These are phyloP conservation scores for Fusarium transvaalense DNA, from an alignment of 2,329 filamentous ascomycete genomes.

Conservation along the genomic window DNA sequence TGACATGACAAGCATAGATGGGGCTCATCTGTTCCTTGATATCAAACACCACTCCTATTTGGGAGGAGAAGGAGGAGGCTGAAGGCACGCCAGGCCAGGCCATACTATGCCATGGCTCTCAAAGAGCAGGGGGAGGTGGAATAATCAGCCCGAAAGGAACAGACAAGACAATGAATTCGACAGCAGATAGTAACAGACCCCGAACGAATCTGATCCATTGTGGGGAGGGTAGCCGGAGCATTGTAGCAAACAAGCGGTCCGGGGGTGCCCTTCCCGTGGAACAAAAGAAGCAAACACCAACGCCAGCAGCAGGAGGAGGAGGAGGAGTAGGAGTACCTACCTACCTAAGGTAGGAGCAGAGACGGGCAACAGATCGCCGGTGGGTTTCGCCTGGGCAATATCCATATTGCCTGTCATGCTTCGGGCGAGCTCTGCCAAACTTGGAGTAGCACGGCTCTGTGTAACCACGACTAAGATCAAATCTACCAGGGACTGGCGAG, in stretches of 20 bases:
- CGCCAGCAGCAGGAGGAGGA: background rate
- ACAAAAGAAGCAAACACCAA: conserved; percentile 10
- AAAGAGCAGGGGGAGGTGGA: background rate
- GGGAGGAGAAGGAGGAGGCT: conserved; percentile 20
- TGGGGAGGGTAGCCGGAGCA: conserved; percentile 13
- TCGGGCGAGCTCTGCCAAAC: conserved; percentile 33
- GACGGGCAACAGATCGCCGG: conserved; percentile 29
- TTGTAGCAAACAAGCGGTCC: conserved; percentile 26
- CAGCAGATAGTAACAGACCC: conserved; percentile 9
- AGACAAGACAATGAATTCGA: conserved; percentile 10
- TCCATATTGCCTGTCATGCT: conserved; percentile 29
- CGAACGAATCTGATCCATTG: conserved; percentile 12
- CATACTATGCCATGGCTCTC: conserved; percentile 7
- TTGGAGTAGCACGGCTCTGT: conserved; percentile 44
- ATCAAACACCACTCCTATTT: conserved; percentile 24
- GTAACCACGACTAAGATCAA: conserved; percentile 38
- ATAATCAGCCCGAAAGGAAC: conserved; percentile 7
- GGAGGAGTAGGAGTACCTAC: no score
- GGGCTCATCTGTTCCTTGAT: conserved; percentile 18
- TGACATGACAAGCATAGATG: conserved; percentile 23
- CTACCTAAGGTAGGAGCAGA: conserved; percentile 6
- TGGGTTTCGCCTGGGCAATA: conserved; percentile 31
- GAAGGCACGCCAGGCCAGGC: background rate
- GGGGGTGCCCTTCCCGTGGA: conserved; percentile 4
- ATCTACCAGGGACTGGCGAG: conserved; percentile 24